Evolutionary conservation across 306 rosid genomes (phyloP), one percentile per base, ranked within the genome.

Genomic region (Dalbergia cultrata): DNA sequence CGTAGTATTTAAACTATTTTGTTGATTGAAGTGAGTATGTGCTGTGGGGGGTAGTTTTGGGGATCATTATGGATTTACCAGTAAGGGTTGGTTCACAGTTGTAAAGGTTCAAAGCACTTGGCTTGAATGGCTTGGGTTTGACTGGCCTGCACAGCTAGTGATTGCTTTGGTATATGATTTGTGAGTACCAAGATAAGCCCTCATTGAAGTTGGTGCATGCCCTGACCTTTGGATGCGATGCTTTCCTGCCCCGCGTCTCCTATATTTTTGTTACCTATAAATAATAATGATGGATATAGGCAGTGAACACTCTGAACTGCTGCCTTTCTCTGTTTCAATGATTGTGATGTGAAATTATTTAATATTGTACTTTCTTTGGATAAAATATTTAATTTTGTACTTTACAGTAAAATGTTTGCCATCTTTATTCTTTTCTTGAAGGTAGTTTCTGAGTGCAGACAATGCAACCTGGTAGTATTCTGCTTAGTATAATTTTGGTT

Each of bases 281-380:
- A 43, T 43, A 43, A 43, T 43, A 43, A 43, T 43, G 9, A 43
- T 43, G 49, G 49, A 43, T 43, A 43, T 43, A 43, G 9, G 3
- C 9, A 43, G 49, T 43, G 49, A 43, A 9, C 49, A 43, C 49
- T 68, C 22, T 5, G 43, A 17, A 37, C 19, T 3, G 17, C 34
- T 4, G 72, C 13, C 44, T 60, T 76, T 76, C 16, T 75, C 37
- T 33, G 63, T 63, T 63, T 52, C 61, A 35, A 18, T 62, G 19
- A 44, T 31, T 45, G 13, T 62, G 71, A 9, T 17, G 33, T 62
- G 45, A 9, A 61, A 11, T 47, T 75, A 19, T 8, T 61, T 76
- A 37, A 12, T 63, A 62, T 61, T 45, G 31, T 35, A 13, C 39
- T 50, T 16, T 17, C n/a, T 6, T 21, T 21, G 22, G 22, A 21